These are phyloP conservation scores for Thraustochytrium sp. DNA, from an alignment of 352 stramenopile species.

Conservation along the genomic window DNA sequence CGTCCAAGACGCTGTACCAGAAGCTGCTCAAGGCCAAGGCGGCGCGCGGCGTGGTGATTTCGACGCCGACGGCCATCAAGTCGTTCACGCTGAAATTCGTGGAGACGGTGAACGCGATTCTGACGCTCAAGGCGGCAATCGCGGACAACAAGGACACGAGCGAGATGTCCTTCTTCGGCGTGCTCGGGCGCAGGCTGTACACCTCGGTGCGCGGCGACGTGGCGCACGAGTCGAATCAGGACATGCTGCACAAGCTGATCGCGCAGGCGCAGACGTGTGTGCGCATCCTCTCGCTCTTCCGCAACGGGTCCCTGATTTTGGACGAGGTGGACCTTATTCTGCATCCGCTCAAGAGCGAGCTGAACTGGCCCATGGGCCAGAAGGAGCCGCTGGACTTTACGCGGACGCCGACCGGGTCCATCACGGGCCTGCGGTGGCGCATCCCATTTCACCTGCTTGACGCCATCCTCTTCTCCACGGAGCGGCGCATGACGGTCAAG, in stretches of 20 bases:
- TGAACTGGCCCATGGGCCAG: conserved; percentile 84
- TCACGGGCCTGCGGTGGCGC: conserved; percentile 84
- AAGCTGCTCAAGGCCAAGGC: conserved; percentile 58
- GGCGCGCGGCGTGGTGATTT: conserved; percentile 91
- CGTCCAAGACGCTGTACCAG: conserved; percentile 31
- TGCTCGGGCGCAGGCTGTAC: background rate
- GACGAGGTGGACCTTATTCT: conserved; percentile 83
- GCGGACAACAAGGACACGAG: conserved; percentile 30
- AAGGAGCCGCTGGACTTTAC: conserved; percentile 76
- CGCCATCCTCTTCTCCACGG: conserved; percentile 78
- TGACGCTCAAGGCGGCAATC: conserved; percentile 30
- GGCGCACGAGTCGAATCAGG: background rate
- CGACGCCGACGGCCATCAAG: conserved; percentile 98
- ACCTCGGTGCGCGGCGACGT: background rate
- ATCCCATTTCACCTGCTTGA: conserved; percentile 87
- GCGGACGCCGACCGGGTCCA: conserved; percentile 69
- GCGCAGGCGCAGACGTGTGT: conserved; percentile 62
- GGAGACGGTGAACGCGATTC: conserved; percentile 63
- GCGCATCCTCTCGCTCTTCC: conserved; percentile 54
- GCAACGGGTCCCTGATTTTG: conserved; percentile 79
- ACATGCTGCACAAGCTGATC: conserved; percentile 83
- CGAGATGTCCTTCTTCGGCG: conserved; percentile 33
- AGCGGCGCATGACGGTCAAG: conserved; percentile 71
- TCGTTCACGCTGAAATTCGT: conserved; percentile 99
- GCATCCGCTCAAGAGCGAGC: conserved; percentile 76